Evolutionary conservation across 1,139 yeast genomes (phyloP).

Genomic region (Magnusiomyces fungicola): DNA sequence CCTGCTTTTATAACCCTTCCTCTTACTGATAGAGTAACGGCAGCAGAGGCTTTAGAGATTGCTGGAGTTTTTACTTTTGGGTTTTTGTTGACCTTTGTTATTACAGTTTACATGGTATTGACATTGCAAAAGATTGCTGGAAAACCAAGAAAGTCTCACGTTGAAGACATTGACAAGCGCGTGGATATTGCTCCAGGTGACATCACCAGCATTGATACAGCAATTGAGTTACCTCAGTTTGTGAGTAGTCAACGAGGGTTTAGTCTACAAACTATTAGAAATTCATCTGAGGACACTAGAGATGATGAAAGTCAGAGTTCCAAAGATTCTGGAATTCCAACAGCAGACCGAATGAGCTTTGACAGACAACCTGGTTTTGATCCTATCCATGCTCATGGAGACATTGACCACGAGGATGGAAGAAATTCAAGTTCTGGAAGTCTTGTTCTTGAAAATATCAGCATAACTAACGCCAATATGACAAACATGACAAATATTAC

Average conservation of each 20-base stretch:
- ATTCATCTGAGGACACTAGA: too few species aligned
- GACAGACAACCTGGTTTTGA: too few species aligned
- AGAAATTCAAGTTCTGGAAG: slow-evolving; percentile 1
- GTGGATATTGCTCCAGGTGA: neutral
- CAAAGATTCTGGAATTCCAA: too few species aligned
- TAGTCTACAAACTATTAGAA: too few species aligned
- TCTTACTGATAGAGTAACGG: slow-evolving; percentile 53
- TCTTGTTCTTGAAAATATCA: neutral
- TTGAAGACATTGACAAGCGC: slow-evolving; percentile 12
- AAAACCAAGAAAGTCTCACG: slow-evolving; percentile 26
- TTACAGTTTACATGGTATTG: slow-evolving; percentile 43
- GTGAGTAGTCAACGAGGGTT: neutral
- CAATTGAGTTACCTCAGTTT: neutral
- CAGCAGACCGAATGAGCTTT: too few species aligned
- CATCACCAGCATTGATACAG: neutral
- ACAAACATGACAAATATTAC: too few species aligned
- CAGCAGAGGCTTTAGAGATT: slow-evolving; percentile 62
- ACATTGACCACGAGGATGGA: slow-evolving; percentile 1
- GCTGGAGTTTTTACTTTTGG: slow-evolving; percentile 69
- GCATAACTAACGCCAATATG: too few species aligned
- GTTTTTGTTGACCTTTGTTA: slow-evolving; percentile 44
- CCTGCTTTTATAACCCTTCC: slow-evolving; percentile 73
- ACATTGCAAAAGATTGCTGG: slow-evolving; percentile 36
- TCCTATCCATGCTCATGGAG: slow-evolving; percentile 6
- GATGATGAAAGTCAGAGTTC: too few species aligned